Evolutionary conservation across 352 stramenopile genomes (phyloP).

Genomic region (Bremia lactucae): DNA sequence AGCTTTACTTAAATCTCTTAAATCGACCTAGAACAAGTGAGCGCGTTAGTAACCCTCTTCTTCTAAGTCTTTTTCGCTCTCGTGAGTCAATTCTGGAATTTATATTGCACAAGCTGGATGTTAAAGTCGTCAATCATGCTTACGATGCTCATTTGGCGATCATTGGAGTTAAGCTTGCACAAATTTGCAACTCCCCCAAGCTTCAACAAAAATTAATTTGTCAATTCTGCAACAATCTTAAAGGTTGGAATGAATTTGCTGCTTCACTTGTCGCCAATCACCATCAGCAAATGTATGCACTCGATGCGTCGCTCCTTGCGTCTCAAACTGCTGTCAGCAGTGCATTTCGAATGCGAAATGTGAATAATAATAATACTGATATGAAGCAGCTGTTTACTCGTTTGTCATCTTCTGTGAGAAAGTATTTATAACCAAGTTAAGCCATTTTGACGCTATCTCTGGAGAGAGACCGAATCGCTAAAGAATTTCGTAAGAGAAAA

Average conservation of each 20-base stretch:
- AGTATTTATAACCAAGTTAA: too few species aligned
- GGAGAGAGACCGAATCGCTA: too few species aligned
- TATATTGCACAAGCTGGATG: slow-evolving; percentile 53
- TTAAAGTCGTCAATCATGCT: slow-evolving; percentile 33
- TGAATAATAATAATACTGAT: slow-evolving; percentile 32
- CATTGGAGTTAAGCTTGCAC: slow-evolving; percentile 70
- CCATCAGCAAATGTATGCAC: slow-evolving; percentile 66
- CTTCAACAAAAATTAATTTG: slow-evolving; percentile 70
- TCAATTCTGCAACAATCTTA: slow-evolving; percentile 54
- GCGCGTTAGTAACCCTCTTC: slow-evolving; percentile 62
- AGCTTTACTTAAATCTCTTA: slow-evolving; percentile 56
- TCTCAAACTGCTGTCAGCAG: slow-evolving; percentile 15
- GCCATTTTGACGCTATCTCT: too few species aligned
- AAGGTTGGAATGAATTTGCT: slow-evolving; percentile 54
- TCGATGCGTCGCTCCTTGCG: slow-evolving; percentile 38
- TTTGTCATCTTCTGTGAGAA: too few species aligned
- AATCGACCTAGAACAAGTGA: slow-evolving; percentile 50
- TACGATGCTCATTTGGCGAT: slow-evolving; percentile 70
- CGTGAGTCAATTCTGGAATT: slow-evolving; percentile 58
- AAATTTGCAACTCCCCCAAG: slow-evolving; percentile 60
- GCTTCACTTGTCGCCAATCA: slow-evolving; percentile 59
- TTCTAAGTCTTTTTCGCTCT: slow-evolving; percentile 60
- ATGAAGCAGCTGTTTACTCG: too few species aligned
- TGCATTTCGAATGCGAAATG: slow-evolving; percentile 10
- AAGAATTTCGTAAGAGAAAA: too few species aligned